phyloP scores from a whole-genome alignment of 2,329 filamentous ascomycete genomes.

The Ampelomyces quisqualis region DNA sequence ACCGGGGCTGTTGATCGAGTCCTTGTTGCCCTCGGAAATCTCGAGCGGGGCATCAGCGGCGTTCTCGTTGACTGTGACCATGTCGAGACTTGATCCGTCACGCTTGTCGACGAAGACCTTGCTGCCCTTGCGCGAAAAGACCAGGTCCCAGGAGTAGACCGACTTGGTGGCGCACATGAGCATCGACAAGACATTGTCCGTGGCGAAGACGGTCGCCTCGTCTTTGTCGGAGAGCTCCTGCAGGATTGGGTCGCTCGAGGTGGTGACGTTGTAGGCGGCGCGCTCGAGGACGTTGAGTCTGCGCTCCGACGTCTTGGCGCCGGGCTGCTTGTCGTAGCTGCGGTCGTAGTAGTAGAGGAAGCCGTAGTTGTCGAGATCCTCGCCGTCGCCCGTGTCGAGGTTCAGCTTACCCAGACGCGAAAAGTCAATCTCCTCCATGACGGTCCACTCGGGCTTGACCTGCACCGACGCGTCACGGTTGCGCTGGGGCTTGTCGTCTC shows the following conservation, averaged over 20 bases:
- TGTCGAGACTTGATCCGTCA: slow-evolving; percentile 88
- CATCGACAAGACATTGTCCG: slow-evolving; percentile 96
- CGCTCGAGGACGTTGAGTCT: slow-evolving; percentile 88
- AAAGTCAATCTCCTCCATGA: slow-evolving; percentile 98
- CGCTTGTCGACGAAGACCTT: slow-evolving; percentile 99
- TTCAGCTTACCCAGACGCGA: slow-evolving; percentile 93
- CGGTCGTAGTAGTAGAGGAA: slow-evolving; percentile 99
- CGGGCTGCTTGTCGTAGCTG: slow-evolving; percentile 87
- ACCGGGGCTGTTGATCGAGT: slow-evolving; percentile 88
- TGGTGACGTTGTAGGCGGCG: slow-evolving; percentile 97
- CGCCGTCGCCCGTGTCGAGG: slow-evolving; percentile 89
- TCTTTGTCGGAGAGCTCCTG: slow-evolving; percentile 95
- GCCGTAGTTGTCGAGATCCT: slow-evolving; percentile 92
- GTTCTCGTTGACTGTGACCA: slow-evolving; percentile 99
- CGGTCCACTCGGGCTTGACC: slow-evolving; percentile 91
- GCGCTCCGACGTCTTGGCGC: slow-evolving; percentile 78
- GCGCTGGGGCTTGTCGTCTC: slow-evolving; percentile 96
- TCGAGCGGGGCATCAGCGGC: slow-evolving; percentile 93
- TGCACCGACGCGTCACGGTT: slow-evolving; percentile 96
- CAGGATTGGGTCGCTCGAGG: slow-evolving; percentile 92
- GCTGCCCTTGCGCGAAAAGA: slow-evolving; percentile 88
- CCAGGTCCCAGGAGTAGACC: slow-evolving; percentile 97
- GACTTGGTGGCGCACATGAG: slow-evolving; percentile 97
- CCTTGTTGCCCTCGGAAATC: slow-evolving; percentile 87
- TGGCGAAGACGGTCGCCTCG: slow-evolving; percentile 95